Conservation (phyloP, 371 early-diverging fungal species). For the Mucor racemosus region DNA sequence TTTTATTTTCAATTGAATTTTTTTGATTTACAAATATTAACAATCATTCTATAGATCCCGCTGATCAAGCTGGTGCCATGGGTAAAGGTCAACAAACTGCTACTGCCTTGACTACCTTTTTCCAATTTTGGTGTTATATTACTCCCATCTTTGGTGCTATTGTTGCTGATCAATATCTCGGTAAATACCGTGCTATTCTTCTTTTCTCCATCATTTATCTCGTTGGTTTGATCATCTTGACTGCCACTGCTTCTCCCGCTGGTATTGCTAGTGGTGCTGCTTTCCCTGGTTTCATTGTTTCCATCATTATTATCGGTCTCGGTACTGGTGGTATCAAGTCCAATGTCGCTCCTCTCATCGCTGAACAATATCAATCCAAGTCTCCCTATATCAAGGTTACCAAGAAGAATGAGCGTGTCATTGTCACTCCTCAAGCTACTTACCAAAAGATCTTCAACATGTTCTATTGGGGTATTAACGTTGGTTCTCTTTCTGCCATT, state of each 20-base stretch:
- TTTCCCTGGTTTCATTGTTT: slow-evolving; percentile 69
- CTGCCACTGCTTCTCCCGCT: slow-evolving; percentile 63
- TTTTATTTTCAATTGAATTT: background rate
- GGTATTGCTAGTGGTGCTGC: slow-evolving; percentile 60
- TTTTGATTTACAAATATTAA: no score
- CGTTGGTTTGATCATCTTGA: slow-evolving; percentile 68
- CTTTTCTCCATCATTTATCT: slow-evolving; percentile 70
- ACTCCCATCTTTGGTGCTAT: slow-evolving; percentile 83
- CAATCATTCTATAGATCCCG: slow-evolving; percentile 35
- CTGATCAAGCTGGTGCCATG: slow-evolving; percentile 52
- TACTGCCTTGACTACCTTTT: slow-evolving; percentile 76
- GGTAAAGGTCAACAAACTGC: slow-evolving; percentile 56
- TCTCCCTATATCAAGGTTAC: slow-evolving; percentile 39
- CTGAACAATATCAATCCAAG: slow-evolving; percentile 50
- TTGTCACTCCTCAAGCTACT: slow-evolving; percentile 57
- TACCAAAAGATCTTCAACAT: slow-evolving; percentile 43
- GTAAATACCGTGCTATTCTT: slow-evolving; percentile 87
- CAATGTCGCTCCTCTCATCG: slow-evolving; percentile 53
- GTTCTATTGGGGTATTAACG: slow-evolving; percentile 58
- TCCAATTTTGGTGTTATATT: slow-evolving; percentile 82
- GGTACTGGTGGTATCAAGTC: slow-evolving; percentile 62
- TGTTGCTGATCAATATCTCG: slow-evolving; percentile 82
- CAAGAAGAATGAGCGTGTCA: slow-evolving; percentile 41
- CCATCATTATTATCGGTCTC: slow-evolving; percentile 73
- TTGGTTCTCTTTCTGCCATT: slow-evolving; percentile 72